Percentiles rank a stretch among this genome's conserved stretches.
Evolutionary conservation across 371 early-diverging fungal genomes (phyloP).

Genomic region (Zopfochytrium polystomum): DNA sequence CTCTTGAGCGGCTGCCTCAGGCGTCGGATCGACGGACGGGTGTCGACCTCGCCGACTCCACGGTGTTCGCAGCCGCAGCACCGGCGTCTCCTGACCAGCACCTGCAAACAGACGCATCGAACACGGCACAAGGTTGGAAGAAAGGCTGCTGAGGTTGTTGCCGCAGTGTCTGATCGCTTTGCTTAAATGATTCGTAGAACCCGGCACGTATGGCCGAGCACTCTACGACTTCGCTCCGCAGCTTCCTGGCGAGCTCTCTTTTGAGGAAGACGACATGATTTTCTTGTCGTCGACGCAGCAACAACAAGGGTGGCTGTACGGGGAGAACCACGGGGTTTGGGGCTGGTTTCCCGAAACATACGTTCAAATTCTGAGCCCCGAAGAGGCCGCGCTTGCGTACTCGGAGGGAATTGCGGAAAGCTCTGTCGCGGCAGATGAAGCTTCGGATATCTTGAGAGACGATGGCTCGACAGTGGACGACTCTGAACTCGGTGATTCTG

Average conservation of each 20-base stretch:
- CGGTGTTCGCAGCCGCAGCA: no score
- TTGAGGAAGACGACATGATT: conserved; percentile 47
- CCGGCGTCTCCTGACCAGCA: no score
- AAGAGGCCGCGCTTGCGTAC: conserved; percentile 19
- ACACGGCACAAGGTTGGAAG: no score
- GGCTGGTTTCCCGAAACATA: conserved; percentile 47
- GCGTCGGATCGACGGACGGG: no score
- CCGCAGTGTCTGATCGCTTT: no score
- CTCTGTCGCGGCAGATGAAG: background rate
- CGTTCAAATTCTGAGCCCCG: conserved; percentile 35
- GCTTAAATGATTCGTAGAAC: no score
- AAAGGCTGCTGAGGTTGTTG: no score
- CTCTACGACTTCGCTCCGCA: conserved; percentile 41
- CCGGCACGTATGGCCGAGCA: conserved; percentile 41
- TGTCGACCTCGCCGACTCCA: no score
- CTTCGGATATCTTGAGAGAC: background rate
- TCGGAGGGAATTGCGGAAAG: background rate
- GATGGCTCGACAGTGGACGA: background rate
- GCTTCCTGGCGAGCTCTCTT: conserved; percentile 36
- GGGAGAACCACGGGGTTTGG: conserved; percentile 35
- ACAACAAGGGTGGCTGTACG: conserved; percentile 35
- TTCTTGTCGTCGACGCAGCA: conserved; percentile 6
- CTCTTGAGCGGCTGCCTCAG: no score
- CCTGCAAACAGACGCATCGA: no score
- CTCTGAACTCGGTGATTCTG: background rate